Percentiles rank a stretch among this genome's conserved stretches.
Conservation (phyloP, 1,139 yeast species). For the Candida sp. region DNA sequence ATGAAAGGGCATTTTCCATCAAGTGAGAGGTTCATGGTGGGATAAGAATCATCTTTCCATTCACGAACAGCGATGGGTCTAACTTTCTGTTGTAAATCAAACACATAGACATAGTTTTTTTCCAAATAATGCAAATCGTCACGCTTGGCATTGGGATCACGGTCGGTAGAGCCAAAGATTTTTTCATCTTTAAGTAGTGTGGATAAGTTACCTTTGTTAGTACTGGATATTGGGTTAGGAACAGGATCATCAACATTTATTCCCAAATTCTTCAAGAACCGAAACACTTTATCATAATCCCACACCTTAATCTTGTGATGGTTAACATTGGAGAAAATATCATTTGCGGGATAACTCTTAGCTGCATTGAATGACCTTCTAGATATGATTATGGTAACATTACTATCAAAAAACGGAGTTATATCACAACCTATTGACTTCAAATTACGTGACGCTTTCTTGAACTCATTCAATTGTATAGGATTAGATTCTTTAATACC, state of each 20-base stretch:
- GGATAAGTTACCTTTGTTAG: constrained; percentile 39
- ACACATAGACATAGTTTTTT: constrained; percentile 63
- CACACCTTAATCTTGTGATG: constrained; percentile 72
- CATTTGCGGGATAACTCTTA: constrained; percentile 42
- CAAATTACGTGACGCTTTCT: constrained; percentile 52
- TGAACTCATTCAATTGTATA: constrained; percentile 44
- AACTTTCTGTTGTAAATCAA: constrained; percentile 74
- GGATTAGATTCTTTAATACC: constrained; percentile 49
- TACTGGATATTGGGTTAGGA: constrained; percentile 1
- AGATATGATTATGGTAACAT: constrained; percentile 83
- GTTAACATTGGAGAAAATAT: constrained; percentile 64
- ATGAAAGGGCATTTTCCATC: constrained; percentile 77
- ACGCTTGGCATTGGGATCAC: constrained; percentile 81
- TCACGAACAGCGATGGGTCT: constrained; percentile 85
- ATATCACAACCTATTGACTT: constrained; percentile 62
- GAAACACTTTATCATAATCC: constrained; percentile 80
- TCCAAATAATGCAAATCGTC: constrained; percentile 85
- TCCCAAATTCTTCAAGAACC: constrained; percentile 76
- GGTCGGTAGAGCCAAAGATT: constrained; percentile 80
- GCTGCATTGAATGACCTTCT: constrained; percentile 33
- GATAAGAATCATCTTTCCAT: constrained; percentile 56
- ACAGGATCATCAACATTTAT: constrained; percentile 19
- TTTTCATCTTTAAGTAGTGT: constrained; percentile 80
- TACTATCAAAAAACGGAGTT: constrained; percentile 71
- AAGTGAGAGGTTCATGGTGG: constrained; percentile 41